Percentiles rank a stretch among this genome's conserved stretches.
Evolutionary conservation across 768 basidiomycete genomes (phyloP).

Genomic region (Favolaschia claudopus): DNA sequence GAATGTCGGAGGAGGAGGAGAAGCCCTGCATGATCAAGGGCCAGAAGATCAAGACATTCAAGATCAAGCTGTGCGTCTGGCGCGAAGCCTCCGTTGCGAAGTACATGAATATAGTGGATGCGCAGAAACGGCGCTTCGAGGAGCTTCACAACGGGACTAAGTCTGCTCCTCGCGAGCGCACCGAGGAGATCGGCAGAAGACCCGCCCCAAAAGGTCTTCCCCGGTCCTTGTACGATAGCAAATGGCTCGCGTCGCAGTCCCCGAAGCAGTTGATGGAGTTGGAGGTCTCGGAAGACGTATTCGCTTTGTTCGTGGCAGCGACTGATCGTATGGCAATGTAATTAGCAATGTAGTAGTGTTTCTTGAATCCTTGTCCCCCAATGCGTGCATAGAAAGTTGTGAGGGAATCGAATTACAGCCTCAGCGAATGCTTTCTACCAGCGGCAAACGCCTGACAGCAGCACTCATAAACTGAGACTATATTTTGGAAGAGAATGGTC

Average conservation of each 20-base stretch:
- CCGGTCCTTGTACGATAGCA: conserved; percentile 1
- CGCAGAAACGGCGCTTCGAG: neutral
- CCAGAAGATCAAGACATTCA: neutral
- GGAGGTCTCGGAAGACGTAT: conserved; percentile 19
- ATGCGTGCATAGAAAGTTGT: too few relatives aligned
- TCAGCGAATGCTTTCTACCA: too few relatives aligned
- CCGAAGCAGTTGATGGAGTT: conserved; percentile 5
- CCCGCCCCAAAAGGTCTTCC: neutral
- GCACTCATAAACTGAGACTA: too few relatives aligned
- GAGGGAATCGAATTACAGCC: too few relatives aligned
- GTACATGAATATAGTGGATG: conserved; percentile 14
- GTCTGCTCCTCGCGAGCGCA: neutral
- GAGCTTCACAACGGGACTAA: neutral
- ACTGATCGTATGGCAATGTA: conserved; percentile 13
- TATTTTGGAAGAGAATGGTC: too few relatives aligned
- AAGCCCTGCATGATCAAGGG: neutral
- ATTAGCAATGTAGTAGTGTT: too few relatives aligned
- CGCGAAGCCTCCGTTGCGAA: conserved; percentile 3
- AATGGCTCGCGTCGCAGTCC: conserved; percentile 8
- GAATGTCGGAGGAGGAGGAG: conserved; percentile 26
- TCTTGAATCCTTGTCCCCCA: too few relatives aligned
- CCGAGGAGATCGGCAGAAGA: neutral
- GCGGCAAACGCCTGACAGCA: too few relatives aligned
- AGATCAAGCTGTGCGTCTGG: conserved; percentile 16
- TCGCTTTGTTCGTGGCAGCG: conserved; percentile 15